These are phyloP conservation scores for Tulasnella sp. DNA, from an alignment of 768 basidiomycete genomes.

Conservation along the genomic window DNA sequence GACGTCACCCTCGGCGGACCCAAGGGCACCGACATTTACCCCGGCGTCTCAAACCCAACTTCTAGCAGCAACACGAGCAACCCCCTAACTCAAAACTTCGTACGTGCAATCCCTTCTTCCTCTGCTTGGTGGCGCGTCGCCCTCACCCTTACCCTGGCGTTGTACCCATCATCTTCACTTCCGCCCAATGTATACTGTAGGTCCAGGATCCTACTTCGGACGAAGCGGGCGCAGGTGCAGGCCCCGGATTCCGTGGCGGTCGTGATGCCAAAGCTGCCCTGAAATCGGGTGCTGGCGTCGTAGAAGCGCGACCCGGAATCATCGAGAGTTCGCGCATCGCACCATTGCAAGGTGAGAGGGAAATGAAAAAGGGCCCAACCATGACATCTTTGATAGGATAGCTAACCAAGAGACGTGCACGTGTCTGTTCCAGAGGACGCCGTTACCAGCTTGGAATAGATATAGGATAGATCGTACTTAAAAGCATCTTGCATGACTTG, in stretches of 20 bases:
- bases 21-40: constrained; percentile 11
- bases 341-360: constrained; percentile 43
- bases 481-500: background rate
- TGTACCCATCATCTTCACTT: background rate
- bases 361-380: constrained; percentile 36
- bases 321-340: constrained; percentile 54
- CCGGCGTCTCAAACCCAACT: constrained; percentile 9
- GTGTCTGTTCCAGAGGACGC: background rate
- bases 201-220: constrained; percentile 43
- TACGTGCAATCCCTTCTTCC: background rate
- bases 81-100: constrained; percentile 18
- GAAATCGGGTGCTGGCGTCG: constrained; percentile 46
- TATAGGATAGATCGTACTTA: background rate
- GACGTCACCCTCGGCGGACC: constrained; percentile 10
- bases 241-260: constrained; percentile 41
- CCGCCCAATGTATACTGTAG: constrained; percentile 31
- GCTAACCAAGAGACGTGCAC: background rate
- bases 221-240: constrained; percentile 43
- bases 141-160: background rate
- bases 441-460: background rate
- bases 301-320: constrained; percentile 53
- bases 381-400: constrained; percentile 34
- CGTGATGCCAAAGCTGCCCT: constrained; percentile 42
- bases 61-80: constrained; percentile 19
- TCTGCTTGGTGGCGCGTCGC: background rate